A percentile compares a stretch with the other conserved stretches of the same genome.
phyloP scores from a whole-genome alignment of 2,329 filamentous ascomycete species.

The Fusarium verrucosum region DNA sequence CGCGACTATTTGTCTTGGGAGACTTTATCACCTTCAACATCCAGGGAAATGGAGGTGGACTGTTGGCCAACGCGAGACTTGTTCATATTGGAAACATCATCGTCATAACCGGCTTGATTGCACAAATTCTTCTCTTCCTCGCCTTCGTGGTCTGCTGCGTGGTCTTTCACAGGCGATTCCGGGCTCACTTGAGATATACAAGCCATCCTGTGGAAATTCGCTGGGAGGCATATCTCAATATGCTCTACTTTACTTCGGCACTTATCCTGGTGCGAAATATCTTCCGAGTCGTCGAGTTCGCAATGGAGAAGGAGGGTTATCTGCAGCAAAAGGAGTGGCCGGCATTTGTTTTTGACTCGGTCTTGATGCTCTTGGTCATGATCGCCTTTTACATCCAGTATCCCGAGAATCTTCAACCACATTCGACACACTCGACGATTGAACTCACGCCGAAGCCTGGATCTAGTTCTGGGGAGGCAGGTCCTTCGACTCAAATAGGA shows the following conservation, averaged over 20 bases:
- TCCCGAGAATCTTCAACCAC: not conserved
- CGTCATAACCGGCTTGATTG: not conserved
- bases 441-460: not conserved
- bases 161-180: slow-evolving; percentile 7
- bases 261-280: slow-evolving; percentile 11
- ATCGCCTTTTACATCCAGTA: slow-evolving; percentile 19
- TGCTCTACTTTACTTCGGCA: slow-evolving; percentile 17
- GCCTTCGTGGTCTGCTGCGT: slow-evolving; percentile 14
- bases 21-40: slow-evolving; percentile 28
- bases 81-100: slow-evolving; percentile 11
- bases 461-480: fast-evolving
- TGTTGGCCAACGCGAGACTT: not conserved
- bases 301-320: slow-evolving; percentile 21
- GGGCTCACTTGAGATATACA: not conserved
- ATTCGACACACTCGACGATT: not conserved
- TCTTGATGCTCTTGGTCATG: slow-evolving; percentile 23
- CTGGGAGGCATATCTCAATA: slow-evolving; percentile 10
- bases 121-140: slow-evolving; percentile 6
- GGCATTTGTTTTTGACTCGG: slow-evolving; percentile 18
- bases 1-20: slow-evolving; percentile 17
- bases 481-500: not conserved
- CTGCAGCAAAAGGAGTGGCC: slow-evolving; percentile 34
- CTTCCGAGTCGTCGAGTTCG: slow-evolving; percentile 26
- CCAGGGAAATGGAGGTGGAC: slow-evolving; percentile 10
- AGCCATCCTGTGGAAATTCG: not conserved